A percentile compares a stretch with the other conserved stretches of the same genome.
phyloP scores from a whole-genome alignment of 371 early-diverging fungal species.

The Rhizomucor miehei region DNA sequence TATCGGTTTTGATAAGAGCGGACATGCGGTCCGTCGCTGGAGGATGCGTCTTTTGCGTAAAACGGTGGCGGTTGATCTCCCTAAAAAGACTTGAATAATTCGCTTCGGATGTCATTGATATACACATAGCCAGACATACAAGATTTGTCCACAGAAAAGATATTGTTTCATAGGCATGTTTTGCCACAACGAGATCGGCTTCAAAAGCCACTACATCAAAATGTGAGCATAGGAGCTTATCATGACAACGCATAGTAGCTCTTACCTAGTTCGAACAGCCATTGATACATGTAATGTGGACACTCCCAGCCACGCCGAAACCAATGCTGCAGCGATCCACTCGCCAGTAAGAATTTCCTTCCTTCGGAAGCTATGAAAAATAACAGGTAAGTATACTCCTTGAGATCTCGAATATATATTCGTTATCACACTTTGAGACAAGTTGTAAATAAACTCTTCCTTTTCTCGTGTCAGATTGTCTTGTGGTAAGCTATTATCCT shows the following conservation, averaged over 20 bases:
- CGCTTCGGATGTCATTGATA: background rate
- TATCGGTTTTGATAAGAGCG: constrained; percentile 8
- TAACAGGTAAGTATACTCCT: background rate
- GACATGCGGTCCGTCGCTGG: background rate
- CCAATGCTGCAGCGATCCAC: constrained; percentile 30
- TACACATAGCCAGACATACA: constrained; percentile 7
- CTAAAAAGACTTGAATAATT: constrained; percentile 6
- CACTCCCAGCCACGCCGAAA: constrained; percentile 32
- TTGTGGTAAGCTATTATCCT: constrained; percentile 3
- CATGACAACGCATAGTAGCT: background rate
- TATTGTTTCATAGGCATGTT: constrained; percentile 28
- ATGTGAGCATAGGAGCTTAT: background rate
- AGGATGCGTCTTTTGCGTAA: background rate
- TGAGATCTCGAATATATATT: too few species aligned
- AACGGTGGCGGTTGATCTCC: constrained; percentile 7
- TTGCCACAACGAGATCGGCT: constrained; percentile 19
- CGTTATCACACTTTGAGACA: constrained; percentile 8
- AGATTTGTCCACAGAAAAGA: constrained; percentile 25
- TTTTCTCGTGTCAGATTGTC: constrained; percentile 1
- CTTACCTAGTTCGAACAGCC: constrained; percentile 40
- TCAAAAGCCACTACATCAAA: constrained; percentile 29
- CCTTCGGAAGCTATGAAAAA: constrained; percentile 16
- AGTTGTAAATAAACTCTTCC: constrained; percentile 10
- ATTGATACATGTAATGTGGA: constrained; percentile 36
- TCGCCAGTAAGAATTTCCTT: constrained; percentile 24